A percentile compares a stretch with the other conserved stretches of the same genome.
Conservation (phyloP, 169 alveolate genomes). For the Eimeria tenella region DNA sequence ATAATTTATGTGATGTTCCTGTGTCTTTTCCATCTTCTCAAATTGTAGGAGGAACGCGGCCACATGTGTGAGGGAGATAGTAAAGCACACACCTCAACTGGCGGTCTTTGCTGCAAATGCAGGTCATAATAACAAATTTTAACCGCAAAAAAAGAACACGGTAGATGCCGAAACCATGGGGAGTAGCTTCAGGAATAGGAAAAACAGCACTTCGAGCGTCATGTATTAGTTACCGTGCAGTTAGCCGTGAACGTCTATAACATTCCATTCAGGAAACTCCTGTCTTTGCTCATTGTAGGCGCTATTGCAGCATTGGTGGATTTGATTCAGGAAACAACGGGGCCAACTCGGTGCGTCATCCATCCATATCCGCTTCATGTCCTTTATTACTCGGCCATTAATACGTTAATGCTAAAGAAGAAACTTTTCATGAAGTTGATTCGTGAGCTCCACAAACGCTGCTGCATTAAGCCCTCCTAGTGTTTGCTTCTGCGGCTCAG, state of each 20-base stretch:
- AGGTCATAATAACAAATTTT: conserved; percentile 23
- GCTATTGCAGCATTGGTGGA: conserved; percentile 96
- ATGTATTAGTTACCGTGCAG: no score
- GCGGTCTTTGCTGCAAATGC: conserved; percentile 93
- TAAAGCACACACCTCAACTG: conserved; percentile 91
- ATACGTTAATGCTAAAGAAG: no score
- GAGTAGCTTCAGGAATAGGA: no score
- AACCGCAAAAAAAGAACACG: no score
- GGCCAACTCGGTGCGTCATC: conserved; percentile 86
- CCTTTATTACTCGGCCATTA: no score
- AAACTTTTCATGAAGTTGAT: no score
- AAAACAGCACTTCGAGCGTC: no score
- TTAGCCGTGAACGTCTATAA: no score
- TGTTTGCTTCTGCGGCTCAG: conserved; percentile 72
- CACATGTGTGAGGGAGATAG: conserved; percentile 95
- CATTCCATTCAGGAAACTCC: no score
- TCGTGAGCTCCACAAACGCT: neutral
- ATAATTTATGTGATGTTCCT: no score
- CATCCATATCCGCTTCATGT: no score
- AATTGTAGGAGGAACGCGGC: conserved; percentile 94
- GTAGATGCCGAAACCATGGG: neutral
- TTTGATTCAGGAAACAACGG: conserved; percentile 93
- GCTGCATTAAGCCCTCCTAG: neutral
- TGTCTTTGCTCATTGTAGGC: conserved; percentile 81
- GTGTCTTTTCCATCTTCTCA: no score